Evolutionary conservation across 2,329 filamentous ascomycete genomes (phyloP).

Genomic region (Penicillium sp.): DNA sequence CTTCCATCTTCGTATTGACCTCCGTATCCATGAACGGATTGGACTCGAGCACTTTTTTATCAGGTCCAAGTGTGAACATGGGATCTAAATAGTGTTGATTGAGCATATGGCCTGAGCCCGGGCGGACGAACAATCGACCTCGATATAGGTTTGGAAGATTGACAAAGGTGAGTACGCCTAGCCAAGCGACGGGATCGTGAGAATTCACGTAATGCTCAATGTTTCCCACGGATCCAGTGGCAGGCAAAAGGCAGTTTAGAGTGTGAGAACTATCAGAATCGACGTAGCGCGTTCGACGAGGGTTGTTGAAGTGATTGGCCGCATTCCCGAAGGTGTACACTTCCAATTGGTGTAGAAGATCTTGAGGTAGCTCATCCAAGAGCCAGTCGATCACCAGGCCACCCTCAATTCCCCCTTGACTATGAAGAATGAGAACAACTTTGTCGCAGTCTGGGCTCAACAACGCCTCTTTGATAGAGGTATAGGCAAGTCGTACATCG

Average conservation of each 20-base stretch:
- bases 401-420: constrained; percentile 73
- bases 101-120: constrained; percentile 42
- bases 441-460: constrained; percentile 62
- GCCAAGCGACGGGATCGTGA: constrained; percentile 69
- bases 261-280: background rate
- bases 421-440: constrained; percentile 71
- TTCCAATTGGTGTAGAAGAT: constrained; percentile 66
- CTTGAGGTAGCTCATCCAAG: constrained; percentile 65
- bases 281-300: constrained; percentile 46
- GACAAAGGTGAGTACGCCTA: constrained; percentile 69
- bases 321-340: constrained; percentile 74
- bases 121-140: constrained; percentile 49
- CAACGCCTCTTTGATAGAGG: constrained; percentile 61
- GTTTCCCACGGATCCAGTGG: constrained; percentile 53
- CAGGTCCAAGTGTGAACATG: constrained; percentile 41
- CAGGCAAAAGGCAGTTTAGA: background rate
- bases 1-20: constrained; percentile 16
- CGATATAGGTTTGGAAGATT: constrained; percentile 49
- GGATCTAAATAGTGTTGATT: constrained; percentile 47
- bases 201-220: constrained; percentile 79
- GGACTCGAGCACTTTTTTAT: constrained; percentile 26
- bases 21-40: constrained; percentile 39
- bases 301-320: constrained; percentile 80
- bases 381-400: constrained; percentile 74
- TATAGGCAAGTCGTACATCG: constrained; percentile 60